A percentile compares a stretch with the other conserved stretches of the same genome.
phyloP scores from a whole-genome alignment of 768 basidiomycete species.

The Hydnomerulius pinastri region DNA sequence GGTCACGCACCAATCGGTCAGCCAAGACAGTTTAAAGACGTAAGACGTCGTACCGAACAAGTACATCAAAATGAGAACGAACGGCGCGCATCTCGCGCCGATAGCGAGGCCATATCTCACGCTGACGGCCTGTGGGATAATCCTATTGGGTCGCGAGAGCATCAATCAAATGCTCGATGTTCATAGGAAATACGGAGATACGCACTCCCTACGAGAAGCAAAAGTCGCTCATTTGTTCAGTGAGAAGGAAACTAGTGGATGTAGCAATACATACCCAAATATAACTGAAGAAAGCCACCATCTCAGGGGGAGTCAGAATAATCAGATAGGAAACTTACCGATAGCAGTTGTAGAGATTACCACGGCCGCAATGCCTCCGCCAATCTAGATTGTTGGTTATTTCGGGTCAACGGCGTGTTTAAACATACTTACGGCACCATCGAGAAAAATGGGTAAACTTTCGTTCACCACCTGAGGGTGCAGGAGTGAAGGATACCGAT shows the following conservation, averaged over 20 bases:
- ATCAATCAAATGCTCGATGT: neutral
- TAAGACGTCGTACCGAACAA: slow-evolving; percentile 39
- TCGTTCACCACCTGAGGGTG: slow-evolving; percentile 72
- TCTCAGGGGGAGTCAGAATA: slow-evolving; percentile 2
- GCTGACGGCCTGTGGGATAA: slow-evolving; percentile 75
- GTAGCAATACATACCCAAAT: slow-evolving; percentile 61
- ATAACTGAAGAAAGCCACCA: slow-evolving; percentile 51
- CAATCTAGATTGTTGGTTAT: slow-evolving; percentile 36
- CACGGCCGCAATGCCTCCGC: slow-evolving; percentile 75
- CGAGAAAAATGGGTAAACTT: slow-evolving; percentile 80
- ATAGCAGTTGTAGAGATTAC: slow-evolving; percentile 68
- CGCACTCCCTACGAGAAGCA: slow-evolving; percentile 38
- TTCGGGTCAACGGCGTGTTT: neutral
- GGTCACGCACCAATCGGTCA: neutral
- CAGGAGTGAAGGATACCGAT: neutral
- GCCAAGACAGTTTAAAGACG: neutral
- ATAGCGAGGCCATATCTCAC: slow-evolving; percentile 78
- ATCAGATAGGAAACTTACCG: slow-evolving; percentile 38
- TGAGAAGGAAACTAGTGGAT: neutral
- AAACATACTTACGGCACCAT: slow-evolving; percentile 52
- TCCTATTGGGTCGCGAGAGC: slow-evolving; percentile 34
- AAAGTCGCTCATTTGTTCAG: neutral
- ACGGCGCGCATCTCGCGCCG: slow-evolving; percentile 75
- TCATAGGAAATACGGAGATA: slow-evolving; percentile 7
- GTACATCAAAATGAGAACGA: slow-evolving; percentile 76